phyloP scores from a whole-genome alignment of 1,139 yeast species.

The Nakaseomyces sp. region DNA sequence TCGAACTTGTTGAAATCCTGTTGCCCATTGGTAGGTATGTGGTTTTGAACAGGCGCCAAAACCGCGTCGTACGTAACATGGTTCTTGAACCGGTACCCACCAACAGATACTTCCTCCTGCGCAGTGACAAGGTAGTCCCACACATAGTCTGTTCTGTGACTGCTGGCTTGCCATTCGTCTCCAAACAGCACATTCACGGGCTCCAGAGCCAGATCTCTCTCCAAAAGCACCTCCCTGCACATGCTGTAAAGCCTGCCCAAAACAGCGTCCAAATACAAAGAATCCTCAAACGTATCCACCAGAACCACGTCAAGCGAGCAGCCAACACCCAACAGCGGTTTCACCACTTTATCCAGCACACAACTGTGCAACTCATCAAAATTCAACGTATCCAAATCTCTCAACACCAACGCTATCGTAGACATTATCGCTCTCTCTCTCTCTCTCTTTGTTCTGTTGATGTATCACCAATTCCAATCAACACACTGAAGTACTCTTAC shows the following conservation, averaged over 20 bases:
- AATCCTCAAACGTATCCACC: constrained; percentile 15
- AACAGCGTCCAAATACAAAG: constrained; percentile 20
- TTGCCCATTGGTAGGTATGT: background rate
- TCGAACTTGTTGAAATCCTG: constrained; percentile 25
- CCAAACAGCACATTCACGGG: constrained; percentile 25
- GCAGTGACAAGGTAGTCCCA: constrained; percentile 1
- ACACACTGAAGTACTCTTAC: too few relatives aligned
- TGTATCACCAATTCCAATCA: too few relatives aligned
- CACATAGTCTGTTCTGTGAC: background rate
- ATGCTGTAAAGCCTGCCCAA: constrained; percentile 26
- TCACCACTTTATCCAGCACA: background rate
- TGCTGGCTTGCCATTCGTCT: constrained; percentile 7
- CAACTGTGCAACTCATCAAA: background rate
- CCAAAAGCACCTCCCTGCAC: constrained; percentile 21
- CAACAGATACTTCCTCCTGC: background rate
- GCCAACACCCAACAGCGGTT: background rate
- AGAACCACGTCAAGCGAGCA: constrained; percentile 16
- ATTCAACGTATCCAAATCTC: background rate
- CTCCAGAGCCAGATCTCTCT: constrained; percentile 12
- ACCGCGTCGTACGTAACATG: constrained; percentile 1
- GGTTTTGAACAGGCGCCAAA: background rate
- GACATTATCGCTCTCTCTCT: background rate
- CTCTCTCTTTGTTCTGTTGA: too few relatives aligned
- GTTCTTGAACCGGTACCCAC: background rate
- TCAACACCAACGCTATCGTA: background rate